Evolutionary conservation across 1,284 basidiomycete genomes (phyloP), one percentile per base, ranked within the genome.

Genomic region (Puccinia coronata): DNA sequence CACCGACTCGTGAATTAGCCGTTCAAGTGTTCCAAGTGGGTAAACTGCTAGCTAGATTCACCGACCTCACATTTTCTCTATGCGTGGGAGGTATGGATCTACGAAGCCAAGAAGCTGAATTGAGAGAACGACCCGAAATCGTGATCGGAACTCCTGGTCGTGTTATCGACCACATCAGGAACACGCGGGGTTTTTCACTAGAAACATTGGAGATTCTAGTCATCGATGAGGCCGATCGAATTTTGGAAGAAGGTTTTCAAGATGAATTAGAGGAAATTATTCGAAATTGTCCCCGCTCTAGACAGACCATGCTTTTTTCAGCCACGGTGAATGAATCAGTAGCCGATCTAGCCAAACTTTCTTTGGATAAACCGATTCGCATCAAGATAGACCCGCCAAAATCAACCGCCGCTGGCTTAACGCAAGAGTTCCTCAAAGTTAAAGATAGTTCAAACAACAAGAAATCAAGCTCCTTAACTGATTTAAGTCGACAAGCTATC

Each of bases 301-400:
- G 96, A 55, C 96, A 98, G 87, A 98, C 96, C 3, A 97, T 99
- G 95, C 89, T 99, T 36, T 99, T 99, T 87, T 97, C 95, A 0
- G 96, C 96, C 0, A 99, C 96, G 0, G 98, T 98, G 92, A 97
- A 95, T 1, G 96, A 98, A 87, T 92, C 92, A 0, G 93, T 99
- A 11, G 95, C 98, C 84, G 92, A 95, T 85, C 90, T 99, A 61
- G 93, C 98, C 80, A 91, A 91, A 84, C 92, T 98, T 89, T 94
- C 93, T 23, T 88, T 99, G 70, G 92, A 94, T 85, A 93, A 92
- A 85, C 96, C 96, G 2, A 93, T 96, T 34, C 90, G 95, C 57
- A 89, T 99, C 39, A 98, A 98, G 86, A 95, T 99, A 47, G 96
- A 99, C 85, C 94, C 94, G 9, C 95, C 95, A 86, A 90, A 93